These are phyloP conservation scores for Coffea canephora DNA, from an alignment of 257 asterid genomes.

Conservation along the genomic window DNA sequence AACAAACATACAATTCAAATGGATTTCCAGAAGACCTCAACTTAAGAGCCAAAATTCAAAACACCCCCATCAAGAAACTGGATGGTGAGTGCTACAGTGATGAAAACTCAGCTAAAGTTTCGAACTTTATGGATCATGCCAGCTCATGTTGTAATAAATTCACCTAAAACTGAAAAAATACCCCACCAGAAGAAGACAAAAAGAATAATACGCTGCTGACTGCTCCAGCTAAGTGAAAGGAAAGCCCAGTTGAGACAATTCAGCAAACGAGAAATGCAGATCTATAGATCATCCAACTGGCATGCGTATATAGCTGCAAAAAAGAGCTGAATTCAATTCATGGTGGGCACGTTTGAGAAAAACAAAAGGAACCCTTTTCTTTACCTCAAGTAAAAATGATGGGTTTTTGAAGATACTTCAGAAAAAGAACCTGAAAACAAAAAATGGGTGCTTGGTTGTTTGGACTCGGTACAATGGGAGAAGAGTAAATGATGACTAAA, in stretches of 20 bases:
- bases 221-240: slow-evolving; percentile 9
- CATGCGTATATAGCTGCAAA: not conserved
- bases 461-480: not conserved
- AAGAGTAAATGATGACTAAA: not conserved
- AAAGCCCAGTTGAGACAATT: slow-evolving; percentile 16
- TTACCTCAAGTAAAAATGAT: slow-evolving; percentile 11
- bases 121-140: slow-evolving; percentile 8
- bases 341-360: not conserved
- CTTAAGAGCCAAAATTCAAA: slow-evolving; percentile 6
- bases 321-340: slow-evolving; percentile 4
- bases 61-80: not conserved
- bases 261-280: slow-evolving; percentile 31
- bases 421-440: not conserved
- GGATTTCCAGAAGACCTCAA: slow-evolving; percentile 5
- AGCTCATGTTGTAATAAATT: slow-evolving; percentile 3
- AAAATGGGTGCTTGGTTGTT: not conserved
- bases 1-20: not conserved
- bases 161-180: slow-evolving; percentile 8
- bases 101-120: slow-evolving; percentile 18
- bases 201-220: not conserved
- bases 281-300: slow-evolving; percentile 23
- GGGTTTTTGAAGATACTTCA: not conserved
- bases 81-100: not conserved
- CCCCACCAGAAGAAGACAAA: slow-evolving; percentile 16
- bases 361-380: slow-evolving; percentile 15